Evolutionary conservation across 169 alveolate species (phyloP).

Genomic region (Plasmodium gaboni): DNA sequence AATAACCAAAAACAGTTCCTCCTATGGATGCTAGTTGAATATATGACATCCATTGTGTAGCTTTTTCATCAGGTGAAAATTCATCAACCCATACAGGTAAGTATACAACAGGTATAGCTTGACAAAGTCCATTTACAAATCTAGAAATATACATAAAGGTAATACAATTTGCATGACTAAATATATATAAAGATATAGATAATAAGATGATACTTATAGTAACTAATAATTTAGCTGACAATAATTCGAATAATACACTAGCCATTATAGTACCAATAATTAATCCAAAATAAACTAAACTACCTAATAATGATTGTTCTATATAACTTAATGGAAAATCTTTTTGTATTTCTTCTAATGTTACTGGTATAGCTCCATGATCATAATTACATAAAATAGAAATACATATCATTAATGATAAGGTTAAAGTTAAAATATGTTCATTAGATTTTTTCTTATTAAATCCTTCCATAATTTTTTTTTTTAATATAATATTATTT

Average conservation of each 20-base stretch:
- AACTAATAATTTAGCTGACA: constrained; percentile 81
- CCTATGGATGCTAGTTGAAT: constrained; percentile 91
- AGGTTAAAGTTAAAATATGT: constrained; percentile 19
- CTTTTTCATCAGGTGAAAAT: constrained; percentile 91
- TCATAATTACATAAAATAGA: constrained; percentile 80
- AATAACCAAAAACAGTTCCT: constrained; percentile 89
- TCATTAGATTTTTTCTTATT: constrained; percentile 12
- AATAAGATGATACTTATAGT: constrained; percentile 77
- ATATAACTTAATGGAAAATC: constrained; percentile 78
- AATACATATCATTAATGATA: constrained; percentile 51
- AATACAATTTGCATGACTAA: constrained; percentile 81
- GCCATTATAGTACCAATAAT: constrained; percentile 85
- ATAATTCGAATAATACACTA: constrained; percentile 76
- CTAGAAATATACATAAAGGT: constrained; percentile 87
- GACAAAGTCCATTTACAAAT: constrained; percentile 92
- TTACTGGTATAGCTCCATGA: constrained; percentile 85
- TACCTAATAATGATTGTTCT: constrained; percentile 84
- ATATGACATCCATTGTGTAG: constrained; percentile 95
- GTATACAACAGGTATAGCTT: constrained; percentile 93
- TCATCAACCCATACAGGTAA: constrained; percentile 97
- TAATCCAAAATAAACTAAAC: constrained; percentile 86
- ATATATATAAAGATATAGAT: constrained; percentile 78
- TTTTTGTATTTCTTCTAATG: constrained; percentile 79
- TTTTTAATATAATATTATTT: not conserved
- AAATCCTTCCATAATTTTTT: constrained; percentile 3